Base-by-base conservation (phyloP, 2,329 filamentous ascomycete genomes). In the Chaetomium strumarium region DNA sequence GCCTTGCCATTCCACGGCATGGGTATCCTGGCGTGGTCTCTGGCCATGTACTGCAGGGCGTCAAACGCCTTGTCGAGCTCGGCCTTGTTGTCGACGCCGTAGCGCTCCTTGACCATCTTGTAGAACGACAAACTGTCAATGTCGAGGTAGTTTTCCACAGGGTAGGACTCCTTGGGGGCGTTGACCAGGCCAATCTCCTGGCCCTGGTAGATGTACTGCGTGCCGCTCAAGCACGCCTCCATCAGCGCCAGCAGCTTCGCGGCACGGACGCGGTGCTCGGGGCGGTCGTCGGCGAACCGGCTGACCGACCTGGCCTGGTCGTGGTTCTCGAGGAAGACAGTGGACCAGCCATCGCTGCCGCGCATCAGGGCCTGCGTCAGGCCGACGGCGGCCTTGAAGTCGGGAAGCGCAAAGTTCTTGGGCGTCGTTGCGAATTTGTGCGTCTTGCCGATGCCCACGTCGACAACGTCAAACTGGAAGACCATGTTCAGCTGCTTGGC, bases 401-500 rank as follows among this genome's bases (percentile, higher is more conserved):
- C 67, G 0, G 73, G 66, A 3, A 82, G 69, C 5, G 66, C 70
- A 63, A 70, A 83, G 72, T 11, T 70, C 68, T 33, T 77, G 79
- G 53, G 79, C 75, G 61, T 79, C 1, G 49, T 52, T 12, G 16
- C 43, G 13, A 44, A 77, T 55, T 76, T 78, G 44, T 76, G 68
- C 0, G 74, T 66, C 61, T 70, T 64, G 51, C 78, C 76, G 49
- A 74, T 71, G 10, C 79, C 84, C 14, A 85, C 70, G 61, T 84
- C 77, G 5, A 86, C 80, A 7, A 83, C 75, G 58, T 83, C 79
- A 56, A 84, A 83, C 58, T 82, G 80, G 66, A 88, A 87, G 1
- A 86, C 80, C 84, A 87, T 88, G 63, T 82, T 77, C 42, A 88
- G 68, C 65, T 86, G 78, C 53, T 76, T 75, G 49, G 79, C 76